Base-by-base conservation (phyloP, 2,329 filamentous ascomycete species). In the Aspergillus sp. region DNA sequence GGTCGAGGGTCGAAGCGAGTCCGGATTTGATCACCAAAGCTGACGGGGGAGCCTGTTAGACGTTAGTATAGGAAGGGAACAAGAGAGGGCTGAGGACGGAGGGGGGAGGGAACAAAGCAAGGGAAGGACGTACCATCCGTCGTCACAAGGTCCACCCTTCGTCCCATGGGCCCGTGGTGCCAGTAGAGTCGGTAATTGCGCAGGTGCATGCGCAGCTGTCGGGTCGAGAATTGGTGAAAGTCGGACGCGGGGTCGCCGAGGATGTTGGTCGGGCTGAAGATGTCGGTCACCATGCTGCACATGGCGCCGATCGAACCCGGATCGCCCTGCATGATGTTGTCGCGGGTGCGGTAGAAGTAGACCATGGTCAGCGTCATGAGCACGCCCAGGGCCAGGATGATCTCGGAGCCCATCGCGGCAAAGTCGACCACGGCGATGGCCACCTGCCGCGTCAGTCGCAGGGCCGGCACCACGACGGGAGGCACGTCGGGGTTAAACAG, bases 291-390 rank as follows among this genome's bases (percentile, higher is more conserved):
- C 50, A 74, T 71, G 61, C 71, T 74, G 46, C 71, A 75, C 71
- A 74, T 74, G 49, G 71, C 69, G 16, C 69, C 69, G 31, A 74
- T 73, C 6, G 72, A 73, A 6, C 70, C 68, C 0, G 72, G 72
- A 31, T 74, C 71, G 32, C 69, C 70, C 53, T 71, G 65, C 1
- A 74, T 66, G 24, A 73, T 72, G 18, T 72, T 71, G 9, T 66
- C 60, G 0, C 71, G 71, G 1, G 56, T 65, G 10, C 66, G 66
- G 54, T 73, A 74, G 45, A 69, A 61, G 16, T 67, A 71, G 12
- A 73, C 51, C 16, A 75, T 62, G 47, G 63, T 64, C 1, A 73
- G 12, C 1, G 65, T 57, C n/a, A 71, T 65, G 6, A 71, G 22
- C 1, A 57, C 61, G 12, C 67, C 65, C 10, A 70, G 36, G 1